phyloP scores from a whole-genome alignment of 345 rosid genomes.

The Camelina sativa region DNA sequence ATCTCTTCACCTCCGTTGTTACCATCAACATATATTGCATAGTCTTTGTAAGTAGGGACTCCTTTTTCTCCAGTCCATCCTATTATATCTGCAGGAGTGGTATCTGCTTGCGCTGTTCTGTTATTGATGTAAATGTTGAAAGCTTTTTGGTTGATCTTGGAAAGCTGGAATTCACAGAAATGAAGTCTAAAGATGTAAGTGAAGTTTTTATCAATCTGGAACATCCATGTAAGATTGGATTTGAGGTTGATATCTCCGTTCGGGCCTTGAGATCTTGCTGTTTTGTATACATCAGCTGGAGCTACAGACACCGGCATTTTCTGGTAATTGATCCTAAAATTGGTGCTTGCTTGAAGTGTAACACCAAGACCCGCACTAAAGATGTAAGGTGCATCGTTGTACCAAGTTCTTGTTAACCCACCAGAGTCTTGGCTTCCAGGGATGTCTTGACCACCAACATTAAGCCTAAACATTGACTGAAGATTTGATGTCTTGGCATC shows the following conservation, averaged over 20 bases:
- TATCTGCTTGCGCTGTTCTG: slow-evolving; percentile 55
- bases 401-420: slow-evolving; percentile 68
- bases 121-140: slow-evolving; percentile 74
- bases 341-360: slow-evolving; percentile 22
- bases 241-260: slow-evolving; percentile 45
- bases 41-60: slow-evolving; percentile 62
- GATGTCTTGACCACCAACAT: slow-evolving; percentile 72
- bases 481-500: slow-evolving; percentile 49
- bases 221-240: slow-evolving; percentile 75
- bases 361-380: slow-evolving; percentile 59
- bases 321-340: slow-evolving; percentile 46
- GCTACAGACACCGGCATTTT: slow-evolving; percentile 52
- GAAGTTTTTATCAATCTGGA: slow-evolving; percentile 70
- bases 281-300: slow-evolving; percentile 61
- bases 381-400: slow-evolving; percentile 62
- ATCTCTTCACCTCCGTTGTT: slow-evolving; percentile 51
- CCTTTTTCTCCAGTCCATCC: slow-evolving; percentile 57
- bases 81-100: slow-evolving; percentile 57
- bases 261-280: slow-evolving; percentile 67
- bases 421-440: slow-evolving; percentile 61
- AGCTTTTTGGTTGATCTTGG: slow-evolving; percentile 58
- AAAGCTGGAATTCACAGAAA: slow-evolving; percentile 64
- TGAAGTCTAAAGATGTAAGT: slow-evolving; percentile 72
- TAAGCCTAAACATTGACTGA: slow-evolving; percentile 71
- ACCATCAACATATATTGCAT: slow-evolving; percentile 50